Conservation (phyloP, 805 yeast species). For the Candida montana region DNA sequence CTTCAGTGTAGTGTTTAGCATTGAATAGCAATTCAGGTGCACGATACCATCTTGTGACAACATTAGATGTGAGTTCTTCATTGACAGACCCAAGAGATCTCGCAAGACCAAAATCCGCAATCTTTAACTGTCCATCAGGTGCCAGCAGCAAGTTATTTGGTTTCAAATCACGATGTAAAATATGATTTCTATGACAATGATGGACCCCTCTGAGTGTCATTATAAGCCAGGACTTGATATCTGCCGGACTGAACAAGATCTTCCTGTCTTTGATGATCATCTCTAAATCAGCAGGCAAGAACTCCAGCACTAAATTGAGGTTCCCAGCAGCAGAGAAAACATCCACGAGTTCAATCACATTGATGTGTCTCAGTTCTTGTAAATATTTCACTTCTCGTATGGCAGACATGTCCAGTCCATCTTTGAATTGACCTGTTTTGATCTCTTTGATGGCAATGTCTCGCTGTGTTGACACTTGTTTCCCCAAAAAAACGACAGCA, state of each 20-base stretch:
- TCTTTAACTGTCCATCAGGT: slow-evolving; percentile 80
- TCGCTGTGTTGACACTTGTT: slow-evolving; percentile 47
- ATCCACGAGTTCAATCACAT: slow-evolving; percentile 84
- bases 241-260: slow-evolving; percentile 75
- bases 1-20: slow-evolving; percentile 81
- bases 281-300: slow-evolving; percentile 87
- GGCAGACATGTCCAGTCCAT: slow-evolving; percentile 97
- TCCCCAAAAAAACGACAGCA: slow-evolving; percentile 91
- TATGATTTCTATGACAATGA: slow-evolving; percentile 89
- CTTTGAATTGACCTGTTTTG: slow-evolving; percentile 89
- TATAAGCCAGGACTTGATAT: slow-evolving; percentile 87
- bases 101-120: slow-evolving; percentile 98
- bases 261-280: slow-evolving; percentile 76
- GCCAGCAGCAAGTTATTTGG: slow-evolving; percentile 87
- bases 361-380: slow-evolving; percentile 72
- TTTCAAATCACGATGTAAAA: slow-evolving; percentile 88
- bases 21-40: slow-evolving; percentile 94
- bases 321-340: slow-evolving; percentile 66
- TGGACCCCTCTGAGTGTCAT: slow-evolving; percentile 94
- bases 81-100: slow-evolving; percentile 74
- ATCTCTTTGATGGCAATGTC: slow-evolving; percentile 91
- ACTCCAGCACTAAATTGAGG: slow-evolving; percentile 86
- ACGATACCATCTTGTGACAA: slow-evolving; percentile 96
- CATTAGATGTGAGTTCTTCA: slow-evolving; percentile 82
- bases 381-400: slow-evolving; percentile 86